Base-by-base conservation (phyloP, 1,284 basidiomycete genomes). In the Anthracocystis setariae region DNA sequence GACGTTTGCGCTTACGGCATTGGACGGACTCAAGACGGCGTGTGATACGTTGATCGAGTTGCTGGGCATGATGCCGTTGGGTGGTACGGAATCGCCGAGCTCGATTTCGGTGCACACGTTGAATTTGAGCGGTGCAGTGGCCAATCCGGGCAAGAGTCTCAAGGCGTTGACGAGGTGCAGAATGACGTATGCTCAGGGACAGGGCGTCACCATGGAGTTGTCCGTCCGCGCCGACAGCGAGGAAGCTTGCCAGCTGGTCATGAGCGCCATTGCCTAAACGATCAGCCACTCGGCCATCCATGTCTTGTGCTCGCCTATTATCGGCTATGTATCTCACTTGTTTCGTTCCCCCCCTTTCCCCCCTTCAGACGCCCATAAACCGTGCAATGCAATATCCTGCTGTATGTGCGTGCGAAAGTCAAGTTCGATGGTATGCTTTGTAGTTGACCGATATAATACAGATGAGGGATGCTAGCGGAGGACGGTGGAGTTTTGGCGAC, bases 121-220 rank as follows among this genome's bases (percentile, higher is more conserved):
- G 69, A 93, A 95, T 80, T 85, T 98, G 46, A 91, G 93, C 15
- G 96, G 96, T 43, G 83, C 95, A 63, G 90, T 97, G 12, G 77
- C 77, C 73, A 93, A 93, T 18, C 90, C 91, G 8, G 92, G 94
- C 80, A 85, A 85, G 27, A 92, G 94, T 1, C 93, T 93, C 47
- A 93, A 93, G 33, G 92, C 97, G 29, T 87, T 99, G 60, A 93
- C 90, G 32, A 89, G 94, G 64, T 92, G 91, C 85, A 88, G 95
- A 69, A 99, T 98, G 96, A 97, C 94, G 20, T 97, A 89, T 85
- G 90, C 92, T 47, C 86, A 89, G 59, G 92, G 90, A 8, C 87
- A 91, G 70, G 96, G 96, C 15, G 96, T 99, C n/a, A 96, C 93
- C 39, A 86, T 99, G 73, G 95, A 98, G 85, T 85, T 99, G 50